Conservation (phyloP, 768 basidiomycete species). For the Kwoniella sp. region DNA sequence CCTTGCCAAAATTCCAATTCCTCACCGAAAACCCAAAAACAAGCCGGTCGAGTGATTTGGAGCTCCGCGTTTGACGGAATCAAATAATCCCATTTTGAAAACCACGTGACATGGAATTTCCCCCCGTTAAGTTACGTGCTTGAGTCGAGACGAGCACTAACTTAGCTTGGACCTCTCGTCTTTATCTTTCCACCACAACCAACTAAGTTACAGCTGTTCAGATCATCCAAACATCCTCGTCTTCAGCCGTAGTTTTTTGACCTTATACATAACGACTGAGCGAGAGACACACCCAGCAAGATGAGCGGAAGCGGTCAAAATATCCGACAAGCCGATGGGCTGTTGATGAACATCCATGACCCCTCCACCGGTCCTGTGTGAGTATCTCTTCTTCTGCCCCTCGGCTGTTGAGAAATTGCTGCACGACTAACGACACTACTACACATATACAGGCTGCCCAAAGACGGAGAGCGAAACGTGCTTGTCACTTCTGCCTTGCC, state of each 20-base stretch:
- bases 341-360: conserved; percentile 60
- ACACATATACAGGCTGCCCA: conserved; percentile 69
- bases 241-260: too few relatives aligned
- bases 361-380: conserved; percentile 60
- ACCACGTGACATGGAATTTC: background rate
- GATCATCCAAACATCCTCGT: too few relatives aligned
- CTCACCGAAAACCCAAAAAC: background rate
- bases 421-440: conserved; percentile 13
- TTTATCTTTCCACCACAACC: background rate
- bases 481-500: conserved; percentile 94
- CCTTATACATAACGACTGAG: too few relatives aligned
- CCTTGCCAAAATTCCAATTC: conserved; percentile 1
- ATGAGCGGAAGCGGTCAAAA: conserved; percentile 53
- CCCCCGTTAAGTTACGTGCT: background rate
- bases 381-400: conserved; percentile 29
- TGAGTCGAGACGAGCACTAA: too few relatives aligned
- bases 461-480: conserved; percentile 81
- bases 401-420: too few relatives aligned
- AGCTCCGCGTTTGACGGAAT: conserved; percentile 1
- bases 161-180: background rate
- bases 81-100: background rate
- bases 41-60: background rate
- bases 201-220: too few relatives aligned
- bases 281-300: conserved; percentile 7
- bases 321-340: conserved; percentile 59